Evolutionary conservation across 2,329 filamentous ascomycete species (phyloP).

Genomic region (Nakataea oryzae): DNA sequence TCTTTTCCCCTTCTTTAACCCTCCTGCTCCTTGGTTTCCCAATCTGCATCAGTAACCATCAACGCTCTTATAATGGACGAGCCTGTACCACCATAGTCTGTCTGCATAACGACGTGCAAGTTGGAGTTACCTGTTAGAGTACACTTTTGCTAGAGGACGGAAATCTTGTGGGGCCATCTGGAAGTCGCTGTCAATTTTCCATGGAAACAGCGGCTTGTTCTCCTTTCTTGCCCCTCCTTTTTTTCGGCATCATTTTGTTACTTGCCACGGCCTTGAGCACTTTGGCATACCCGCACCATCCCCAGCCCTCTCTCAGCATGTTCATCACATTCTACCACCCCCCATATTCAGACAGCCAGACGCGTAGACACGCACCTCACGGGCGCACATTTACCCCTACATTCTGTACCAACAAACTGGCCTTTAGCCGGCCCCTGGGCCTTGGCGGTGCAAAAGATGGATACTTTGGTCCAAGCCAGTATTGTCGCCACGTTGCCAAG

Average conservation of each 20-base stretch:
- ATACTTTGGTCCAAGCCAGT: background rate
- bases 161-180: background rate
- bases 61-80: background rate
- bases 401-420: background rate
- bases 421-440: background rate
- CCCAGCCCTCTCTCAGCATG: background rate
- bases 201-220: background rate
- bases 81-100: background rate
- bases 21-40: too few species aligned
- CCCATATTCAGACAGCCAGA: background rate
- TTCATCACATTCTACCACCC: background rate
- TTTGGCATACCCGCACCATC: background rate
- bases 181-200: background rate
- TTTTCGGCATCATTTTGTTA: background rate
- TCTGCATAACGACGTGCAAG: background rate
- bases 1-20: too few species aligned
- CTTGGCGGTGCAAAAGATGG: background rate
- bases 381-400: background rate
- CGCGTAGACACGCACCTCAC: background rate
- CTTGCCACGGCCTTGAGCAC: background rate
- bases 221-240: too few species aligned
- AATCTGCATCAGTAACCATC: background rate
- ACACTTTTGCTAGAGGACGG: background rate
- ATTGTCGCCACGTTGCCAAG: background rate
- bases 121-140: background rate